Evolutionary conservation across 331 rosid species (phyloP).

Genomic region (Arachis monticola): DNA sequence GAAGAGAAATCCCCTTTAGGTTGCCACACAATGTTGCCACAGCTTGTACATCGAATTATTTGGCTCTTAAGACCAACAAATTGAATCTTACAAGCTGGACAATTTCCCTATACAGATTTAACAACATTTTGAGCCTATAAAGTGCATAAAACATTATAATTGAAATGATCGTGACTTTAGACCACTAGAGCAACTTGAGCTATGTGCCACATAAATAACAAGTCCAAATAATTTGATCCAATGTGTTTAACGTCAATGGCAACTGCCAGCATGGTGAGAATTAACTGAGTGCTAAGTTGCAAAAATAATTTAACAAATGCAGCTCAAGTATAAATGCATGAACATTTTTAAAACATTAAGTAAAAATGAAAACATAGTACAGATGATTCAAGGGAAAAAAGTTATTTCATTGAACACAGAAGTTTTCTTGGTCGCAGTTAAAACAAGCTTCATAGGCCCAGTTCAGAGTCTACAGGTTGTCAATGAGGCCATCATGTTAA

Average conservation of each 20-base stretch:
- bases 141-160: slow-evolving; percentile 9
- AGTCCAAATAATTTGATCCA: neutral
- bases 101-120: slow-evolving; percentile 64
- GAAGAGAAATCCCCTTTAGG: slow-evolving; percentile 79
- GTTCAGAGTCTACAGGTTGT: neutral
- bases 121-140: slow-evolving; percentile 13
- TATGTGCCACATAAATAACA: slow-evolving; percentile 1
- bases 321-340: neutral
- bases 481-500: neutral
- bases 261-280: slow-evolving; percentile 9
- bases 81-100: slow-evolving; percentile 89
- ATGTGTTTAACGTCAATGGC: neutral
- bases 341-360: neutral
- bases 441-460: neutral
- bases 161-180: slow-evolving; percentile 4
- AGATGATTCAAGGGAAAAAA: neutral
- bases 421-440: neutral
- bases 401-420: neutral
- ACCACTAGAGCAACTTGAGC: neutral
- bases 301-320: slow-evolving; percentile 1
- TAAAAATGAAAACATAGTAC: slow-evolving; percentile 5
- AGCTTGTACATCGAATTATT: slow-evolving; percentile 70
- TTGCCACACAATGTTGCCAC: slow-evolving; percentile 97
- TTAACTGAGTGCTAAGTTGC: no score
- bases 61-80: slow-evolving; percentile 88